A percentile compares a stretch with the other conserved stretches of the same genome.
Evolutionary conservation across 768 basidiomycete species (phyloP).

Genomic region (Dentipellis fragilis): DNA sequence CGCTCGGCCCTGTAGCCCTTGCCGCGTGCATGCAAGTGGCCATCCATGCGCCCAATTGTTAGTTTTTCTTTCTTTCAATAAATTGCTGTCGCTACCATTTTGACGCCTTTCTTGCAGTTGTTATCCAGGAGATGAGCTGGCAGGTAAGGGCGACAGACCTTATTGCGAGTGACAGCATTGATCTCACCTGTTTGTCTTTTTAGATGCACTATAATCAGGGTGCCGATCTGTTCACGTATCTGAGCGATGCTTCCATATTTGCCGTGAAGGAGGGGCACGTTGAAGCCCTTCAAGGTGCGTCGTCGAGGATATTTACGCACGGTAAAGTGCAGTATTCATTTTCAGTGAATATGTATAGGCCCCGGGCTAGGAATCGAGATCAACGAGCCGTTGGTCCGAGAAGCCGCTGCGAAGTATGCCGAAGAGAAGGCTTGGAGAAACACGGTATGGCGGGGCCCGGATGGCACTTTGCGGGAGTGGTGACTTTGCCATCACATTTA

Average conservation of each 20-base stretch:
- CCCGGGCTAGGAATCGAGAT: slow-evolving; percentile 55
- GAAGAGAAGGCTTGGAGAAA: slow-evolving; percentile 35
- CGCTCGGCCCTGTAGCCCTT: slow-evolving; percentile 59
- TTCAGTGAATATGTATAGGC: slow-evolving; percentile 18
- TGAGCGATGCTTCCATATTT: slow-evolving; percentile 42
- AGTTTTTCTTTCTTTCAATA: slow-evolving; percentile 11
- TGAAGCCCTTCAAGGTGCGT: slow-evolving; percentile 28
- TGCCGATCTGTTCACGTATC: slow-evolving; percentile 54
- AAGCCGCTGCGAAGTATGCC: slow-evolving; percentile 23
- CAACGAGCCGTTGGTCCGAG: slow-evolving; percentile 44
- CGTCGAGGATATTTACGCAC: background rate
- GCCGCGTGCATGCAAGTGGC: slow-evolving; percentile 64
- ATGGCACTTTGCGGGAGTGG: slow-evolving; percentile 49
- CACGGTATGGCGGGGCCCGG: slow-evolving; percentile 44
- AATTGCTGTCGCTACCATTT: too few relatives aligned
- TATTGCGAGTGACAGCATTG: background rate
- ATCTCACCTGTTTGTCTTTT: background rate
- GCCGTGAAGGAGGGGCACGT: slow-evolving; percentile 43
- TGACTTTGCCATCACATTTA: slow-evolving; percentile 11
- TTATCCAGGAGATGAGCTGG: slow-evolving; percentile 61
- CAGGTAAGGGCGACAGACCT: slow-evolving; percentile 24
- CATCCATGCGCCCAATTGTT: slow-evolving; percentile 48
- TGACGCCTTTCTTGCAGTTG: slow-evolving; percentile 24
- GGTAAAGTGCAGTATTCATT: background rate
- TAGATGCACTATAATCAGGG: slow-evolving; percentile 59